Evolutionary conservation across 306 rosid species (phyloP).

Genomic region (Rubus parviflorus): DNA sequence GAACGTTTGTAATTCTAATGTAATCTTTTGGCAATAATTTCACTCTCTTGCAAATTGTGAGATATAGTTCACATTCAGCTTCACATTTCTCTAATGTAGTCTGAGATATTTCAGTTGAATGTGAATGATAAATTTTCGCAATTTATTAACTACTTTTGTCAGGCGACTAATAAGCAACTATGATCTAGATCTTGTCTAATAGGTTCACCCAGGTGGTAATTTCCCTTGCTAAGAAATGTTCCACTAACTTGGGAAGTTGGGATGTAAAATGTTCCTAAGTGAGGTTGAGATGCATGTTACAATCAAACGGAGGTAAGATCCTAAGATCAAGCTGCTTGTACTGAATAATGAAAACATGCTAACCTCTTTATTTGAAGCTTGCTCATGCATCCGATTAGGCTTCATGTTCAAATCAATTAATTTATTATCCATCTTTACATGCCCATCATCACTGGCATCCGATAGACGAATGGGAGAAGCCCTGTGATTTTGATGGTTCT

Average conservation of each 20-base stretch:
- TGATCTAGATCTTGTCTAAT: background rate
- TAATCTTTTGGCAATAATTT: background rate
- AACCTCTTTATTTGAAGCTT: constrained; percentile 86
- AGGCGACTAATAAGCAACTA: background rate
- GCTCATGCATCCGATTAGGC: constrained; percentile 87
- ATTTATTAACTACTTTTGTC: background rate
- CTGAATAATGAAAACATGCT: background rate
- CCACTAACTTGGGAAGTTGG: no score
- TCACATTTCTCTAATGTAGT: no score
- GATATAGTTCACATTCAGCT: no score
- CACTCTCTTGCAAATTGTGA: background rate
- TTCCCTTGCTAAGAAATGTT: background rate
- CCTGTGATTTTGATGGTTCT: constrained; percentile 65
- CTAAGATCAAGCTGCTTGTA: constrained; percentile 1
- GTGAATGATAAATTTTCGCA: background rate
- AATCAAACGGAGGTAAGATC: background rate
- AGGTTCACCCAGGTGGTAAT: background rate
- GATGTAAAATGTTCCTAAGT: no score
- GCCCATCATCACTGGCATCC: constrained; percentile 61
- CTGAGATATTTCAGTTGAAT: background rate
- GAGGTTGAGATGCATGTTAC: background rate
- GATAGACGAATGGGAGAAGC: constrained; percentile 37
- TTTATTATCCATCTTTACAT: constrained; percentile 63
- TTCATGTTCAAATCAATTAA: constrained; percentile 91
- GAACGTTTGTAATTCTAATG: background rate